Evolutionary conservation across 1,139 yeast species (phyloP).

Genomic region (Suhomyces bokatorum): DNA sequence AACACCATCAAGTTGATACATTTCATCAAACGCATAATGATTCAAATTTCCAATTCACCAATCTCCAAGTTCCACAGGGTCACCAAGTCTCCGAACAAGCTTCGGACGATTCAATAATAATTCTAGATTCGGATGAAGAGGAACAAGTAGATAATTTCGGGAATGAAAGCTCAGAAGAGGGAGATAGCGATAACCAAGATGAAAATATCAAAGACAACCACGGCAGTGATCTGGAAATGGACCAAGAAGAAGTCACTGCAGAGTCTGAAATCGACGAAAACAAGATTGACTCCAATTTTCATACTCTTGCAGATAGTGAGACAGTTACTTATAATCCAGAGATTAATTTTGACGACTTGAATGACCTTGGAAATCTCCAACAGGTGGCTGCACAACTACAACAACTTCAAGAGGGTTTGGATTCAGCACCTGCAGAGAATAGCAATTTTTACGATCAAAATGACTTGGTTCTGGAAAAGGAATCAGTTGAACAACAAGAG

Average conservation of each 20-base stretch:
- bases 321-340: background rate
- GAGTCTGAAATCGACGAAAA: background rate
- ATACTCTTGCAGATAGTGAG: background rate
- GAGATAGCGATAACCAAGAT: constrained; percentile 7
- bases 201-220: constrained; percentile 8
- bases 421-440: background rate
- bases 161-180: constrained; percentile 8
- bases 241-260: background rate
- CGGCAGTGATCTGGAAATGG: background rate
- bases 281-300: background rate
- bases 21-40: background rate
- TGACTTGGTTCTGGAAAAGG: background rate
- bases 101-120: background rate
- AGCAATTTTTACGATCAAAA: background rate
- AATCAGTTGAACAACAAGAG: background rate
- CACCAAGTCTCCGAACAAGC: background rate
- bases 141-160: background rate
- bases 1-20: constrained; percentile 4
- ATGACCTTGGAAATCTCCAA: constrained; percentile 1
- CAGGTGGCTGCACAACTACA: constrained; percentile 13
- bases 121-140: background rate
- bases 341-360: background rate
- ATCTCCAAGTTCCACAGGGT: background rate
- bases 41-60: background rate
- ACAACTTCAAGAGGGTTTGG: constrained; percentile 3